Evolutionary conservation across 495 filamentous ascomycete genomes (phyloP).

Genomic region (Cryomyces minteri): DNA sequence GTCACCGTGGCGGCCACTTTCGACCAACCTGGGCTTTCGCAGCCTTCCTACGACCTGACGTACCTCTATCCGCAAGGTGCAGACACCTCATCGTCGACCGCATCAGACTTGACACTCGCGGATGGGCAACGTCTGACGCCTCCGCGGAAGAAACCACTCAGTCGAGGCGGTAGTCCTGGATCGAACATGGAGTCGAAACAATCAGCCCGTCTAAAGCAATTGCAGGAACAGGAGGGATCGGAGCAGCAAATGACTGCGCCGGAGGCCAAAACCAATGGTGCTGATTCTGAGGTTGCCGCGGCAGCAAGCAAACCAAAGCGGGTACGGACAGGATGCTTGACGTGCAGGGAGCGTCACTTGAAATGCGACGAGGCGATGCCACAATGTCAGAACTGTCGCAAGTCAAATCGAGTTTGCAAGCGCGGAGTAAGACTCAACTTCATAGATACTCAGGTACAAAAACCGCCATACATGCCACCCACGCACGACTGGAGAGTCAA

Average conservation of each 20-base stretch:
- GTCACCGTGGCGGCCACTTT: constrained; percentile 1
- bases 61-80: constrained; percentile 4
- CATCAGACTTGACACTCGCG: neutral
- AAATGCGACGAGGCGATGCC: constrained; percentile 75
- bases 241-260: neutral
- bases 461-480: constrained; percentile 44
- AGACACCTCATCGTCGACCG: neutral
- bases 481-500: constrained; percentile 51
- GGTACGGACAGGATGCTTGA: constrained; percentile 24
- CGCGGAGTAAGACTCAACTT: constrained; percentile 83
- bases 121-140: neutral
- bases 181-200: neutral
- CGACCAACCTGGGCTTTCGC: constrained; percentile 2
- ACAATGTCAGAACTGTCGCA: constrained; percentile 72
- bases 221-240: neutral
- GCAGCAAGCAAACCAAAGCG: constrained; percentile 9
- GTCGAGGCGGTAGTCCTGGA: neutral
- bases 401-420: constrained; percentile 71
- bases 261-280: neutral
- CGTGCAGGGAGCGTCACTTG: constrained; percentile 33
- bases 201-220: neutral
- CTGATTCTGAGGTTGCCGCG: neutral
- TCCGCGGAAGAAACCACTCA: neutral
- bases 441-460: constrained; percentile 61
- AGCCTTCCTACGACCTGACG: constrained; percentile 3